Base-by-base conservation (phyloP, 2,329 filamentous ascomycete species). In the Parastagonospora avenae region DNA sequence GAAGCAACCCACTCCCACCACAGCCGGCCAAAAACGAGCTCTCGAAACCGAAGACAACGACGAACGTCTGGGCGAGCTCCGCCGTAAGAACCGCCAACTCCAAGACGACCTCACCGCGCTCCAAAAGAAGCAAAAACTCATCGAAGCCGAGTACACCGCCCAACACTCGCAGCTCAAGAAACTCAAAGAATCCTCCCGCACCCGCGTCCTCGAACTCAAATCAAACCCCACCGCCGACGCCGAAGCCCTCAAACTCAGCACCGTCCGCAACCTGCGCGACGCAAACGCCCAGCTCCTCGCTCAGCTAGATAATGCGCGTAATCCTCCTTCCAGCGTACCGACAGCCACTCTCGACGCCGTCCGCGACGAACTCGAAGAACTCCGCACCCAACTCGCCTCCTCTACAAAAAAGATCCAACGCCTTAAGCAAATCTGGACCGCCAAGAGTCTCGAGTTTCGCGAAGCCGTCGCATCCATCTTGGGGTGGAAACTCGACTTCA, bases 401-500 rank as follows among this genome's bases (percentile, higher is more conserved):
- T 81, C 81, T 33, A 89, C 94, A 60, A 99, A 97, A 75, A 87
- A 90, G 40, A 89, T 90, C 57, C 82, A 86, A 16, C 89, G 94
- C 2, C 85, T 97, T 10, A 96, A 95, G 64, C 90, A 97, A 68
- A 94, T 97, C 50, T 99, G 91, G 89, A 85, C 85, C 0, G 85
- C 89, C 60, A 99, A 97, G 73, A 92, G 90, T 1, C 86, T 89
- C 64, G 94, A 99, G 76, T 97, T 99, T 77, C 91, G 95, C 42
- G 92, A 97, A 76, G 91, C 92, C 29, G 92, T 99, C 51, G 92
- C 92, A 57, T 91, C 87, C 15, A 88, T 96, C 0, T 82, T 99
- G 0, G 94, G 94, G 0, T 99, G 92, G 89, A 93, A 93, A 46
- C 85, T 97, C 10, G 92, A 94, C 29, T 97, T 99, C 72, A 88